Percentiles rank a stretch among this genome's conserved stretches.
These are phyloP conservation scores for Phialocephala subalpina DNA, from an alignment of 2,329 filamentous ascomycete genomes.

Conservation along the genomic window DNA sequence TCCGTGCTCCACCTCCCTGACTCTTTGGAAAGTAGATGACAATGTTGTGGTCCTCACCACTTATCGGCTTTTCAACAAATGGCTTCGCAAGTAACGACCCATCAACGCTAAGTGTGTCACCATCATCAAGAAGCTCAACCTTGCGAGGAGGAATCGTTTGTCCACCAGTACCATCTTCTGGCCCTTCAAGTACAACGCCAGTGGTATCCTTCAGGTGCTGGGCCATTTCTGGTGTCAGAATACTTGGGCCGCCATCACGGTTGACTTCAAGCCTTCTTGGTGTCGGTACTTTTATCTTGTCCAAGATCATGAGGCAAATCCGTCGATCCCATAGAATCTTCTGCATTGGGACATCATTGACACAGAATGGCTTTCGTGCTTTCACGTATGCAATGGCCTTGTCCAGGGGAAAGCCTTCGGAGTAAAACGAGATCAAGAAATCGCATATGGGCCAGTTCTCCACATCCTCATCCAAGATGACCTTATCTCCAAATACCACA, in stretches of 20 bases:
- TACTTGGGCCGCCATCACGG: constrained; percentile 85
- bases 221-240: constrained; percentile 81
- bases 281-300: constrained; percentile 88
- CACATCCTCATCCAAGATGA: constrained; percentile 95
- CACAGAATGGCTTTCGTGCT: constrained; percentile 92
- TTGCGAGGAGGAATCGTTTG: constrained; percentile 60
- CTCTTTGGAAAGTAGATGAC: constrained; percentile 95
- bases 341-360: constrained; percentile 98
- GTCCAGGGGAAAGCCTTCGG: constrained; percentile 93
- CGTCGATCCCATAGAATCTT: constrained; percentile 96
- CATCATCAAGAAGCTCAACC: constrained; percentile 88
- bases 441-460: constrained; percentile 95
- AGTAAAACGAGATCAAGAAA: constrained; percentile 98
- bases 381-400: constrained; percentile 97
- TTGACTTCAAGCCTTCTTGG: constrained; percentile 90
- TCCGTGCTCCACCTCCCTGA: constrained; percentile 86
- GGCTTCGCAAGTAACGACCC: constrained; percentile 85
- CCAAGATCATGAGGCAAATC: constrained; percentile 85
- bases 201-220: constrained; percentile 83
- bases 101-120: constrained; percentile 88
- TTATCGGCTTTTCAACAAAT: constrained; percentile 98
- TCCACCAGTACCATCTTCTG: constrained; percentile 71
- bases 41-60: constrained; percentile 98
- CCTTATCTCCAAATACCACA: constrained; percentile 97
- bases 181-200: constrained; percentile 76